These are phyloP conservation scores for Trichosporon faecale DNA, from an alignment of 1,284 basidiomycete species.

Conservation along the genomic window DNA sequence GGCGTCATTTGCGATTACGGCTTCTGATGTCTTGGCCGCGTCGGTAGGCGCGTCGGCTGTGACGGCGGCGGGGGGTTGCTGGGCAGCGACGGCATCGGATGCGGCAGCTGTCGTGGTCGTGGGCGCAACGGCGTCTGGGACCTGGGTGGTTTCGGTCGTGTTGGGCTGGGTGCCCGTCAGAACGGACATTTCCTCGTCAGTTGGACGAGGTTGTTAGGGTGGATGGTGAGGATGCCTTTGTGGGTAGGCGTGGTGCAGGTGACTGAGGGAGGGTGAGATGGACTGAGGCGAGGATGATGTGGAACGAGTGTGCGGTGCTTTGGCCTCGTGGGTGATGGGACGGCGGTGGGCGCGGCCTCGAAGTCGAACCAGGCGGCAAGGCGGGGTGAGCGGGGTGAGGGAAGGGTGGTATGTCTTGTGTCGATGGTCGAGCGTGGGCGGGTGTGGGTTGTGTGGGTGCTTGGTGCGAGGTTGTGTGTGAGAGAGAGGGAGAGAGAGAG, in stretches of 20 bases:
- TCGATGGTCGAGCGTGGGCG: neutral
- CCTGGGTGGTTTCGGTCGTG: neutral
- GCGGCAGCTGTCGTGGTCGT: neutral
- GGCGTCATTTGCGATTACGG: neutral
- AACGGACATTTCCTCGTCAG: slow-evolving; percentile 26
- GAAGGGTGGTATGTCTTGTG: neutral
- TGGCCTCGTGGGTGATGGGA: neutral
- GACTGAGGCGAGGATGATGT: neutral
- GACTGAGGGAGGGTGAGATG: slow-evolving; percentile 4
- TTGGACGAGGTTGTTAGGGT: slow-evolving; percentile 13
- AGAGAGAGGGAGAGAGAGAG: neutral
- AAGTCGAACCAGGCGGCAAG: neutral
- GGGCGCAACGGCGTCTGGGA: neutral
- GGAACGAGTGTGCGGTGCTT: slow-evolving; percentile 10
- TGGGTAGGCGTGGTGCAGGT: slow-evolving; percentile 3
- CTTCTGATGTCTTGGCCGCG: neutral
- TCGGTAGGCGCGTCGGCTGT: neutral
- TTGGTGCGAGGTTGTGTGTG: neutral
- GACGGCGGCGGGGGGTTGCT: neutral
- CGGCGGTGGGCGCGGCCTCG: neutral
- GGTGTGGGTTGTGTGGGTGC: neutral
- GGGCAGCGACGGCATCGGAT: neutral
- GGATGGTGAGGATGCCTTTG: neutral
- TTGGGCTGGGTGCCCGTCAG: slow-evolving; percentile 19
- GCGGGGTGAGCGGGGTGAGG: neutral